These are phyloP conservation scores for Saitozyma podzolica DNA, from an alignment of 768 basidiomycete species.

Conservation along the genomic window DNA sequence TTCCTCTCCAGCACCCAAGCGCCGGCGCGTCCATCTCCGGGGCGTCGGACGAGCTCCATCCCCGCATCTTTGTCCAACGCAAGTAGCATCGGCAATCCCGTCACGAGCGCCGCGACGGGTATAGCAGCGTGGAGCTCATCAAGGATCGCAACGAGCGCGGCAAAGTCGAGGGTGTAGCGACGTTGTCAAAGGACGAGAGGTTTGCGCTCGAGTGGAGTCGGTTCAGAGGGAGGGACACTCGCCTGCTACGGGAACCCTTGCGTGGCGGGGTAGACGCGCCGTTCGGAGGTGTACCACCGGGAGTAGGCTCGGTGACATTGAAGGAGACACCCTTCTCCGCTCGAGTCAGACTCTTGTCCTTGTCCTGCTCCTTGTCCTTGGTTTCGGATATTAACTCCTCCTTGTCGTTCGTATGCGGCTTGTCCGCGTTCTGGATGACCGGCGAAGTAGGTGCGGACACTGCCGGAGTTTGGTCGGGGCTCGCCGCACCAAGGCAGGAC, in stretches of 20 bases:
- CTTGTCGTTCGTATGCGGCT: constrained; percentile 14
- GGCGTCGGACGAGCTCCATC: constrained; percentile 48
- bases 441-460: constrained; percentile 23
- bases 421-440: constrained; percentile 44
- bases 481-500: constrained; percentile 61
- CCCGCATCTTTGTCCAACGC: constrained; percentile 63
- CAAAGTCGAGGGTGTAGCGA: constrained; percentile 75
- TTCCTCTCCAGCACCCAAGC: constrained; percentile 56
- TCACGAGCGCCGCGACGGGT: constrained; percentile 72
- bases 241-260: constrained; percentile 18
- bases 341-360: neutral
- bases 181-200: constrained; percentile 33
- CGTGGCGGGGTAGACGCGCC: constrained; percentile 5
- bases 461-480: constrained; percentile 44
- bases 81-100: constrained; percentile 83
- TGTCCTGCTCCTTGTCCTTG: neutral
- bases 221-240: constrained; percentile 46
- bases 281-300: constrained; percentile 14
- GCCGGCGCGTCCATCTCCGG: constrained; percentile 43
- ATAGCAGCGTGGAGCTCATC: constrained; percentile 67
- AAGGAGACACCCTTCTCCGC: constrained; percentile 38
- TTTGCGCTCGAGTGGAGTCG: constrained; percentile 27
- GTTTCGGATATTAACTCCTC: neutral
- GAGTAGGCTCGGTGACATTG: constrained; percentile 40
- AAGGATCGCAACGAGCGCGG: constrained; percentile 68